phyloP scores from a whole-genome alignment of 2,329 filamentous ascomycete genomes.

The Cordyceps cicadae region DNA sequence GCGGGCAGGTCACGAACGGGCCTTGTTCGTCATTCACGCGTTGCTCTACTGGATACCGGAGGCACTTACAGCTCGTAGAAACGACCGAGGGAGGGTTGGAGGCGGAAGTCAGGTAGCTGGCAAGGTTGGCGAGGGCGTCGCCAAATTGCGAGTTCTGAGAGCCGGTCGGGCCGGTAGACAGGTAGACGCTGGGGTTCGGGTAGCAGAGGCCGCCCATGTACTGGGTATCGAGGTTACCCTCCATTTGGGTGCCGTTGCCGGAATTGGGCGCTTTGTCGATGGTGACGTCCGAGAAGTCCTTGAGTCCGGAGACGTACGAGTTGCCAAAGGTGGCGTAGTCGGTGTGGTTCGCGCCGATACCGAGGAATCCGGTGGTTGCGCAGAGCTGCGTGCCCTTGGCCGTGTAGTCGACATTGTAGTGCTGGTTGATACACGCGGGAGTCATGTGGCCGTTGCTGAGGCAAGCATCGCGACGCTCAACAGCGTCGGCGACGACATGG shows the following conservation, averaged over 20 bases:
- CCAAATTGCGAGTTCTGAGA: background rate
- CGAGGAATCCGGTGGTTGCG: conserved; percentile 8
- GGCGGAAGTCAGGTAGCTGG: conserved; percentile 2
- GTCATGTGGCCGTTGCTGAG: background rate
- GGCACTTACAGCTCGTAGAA: conserved; percentile 28
- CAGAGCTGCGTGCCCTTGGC: conserved; percentile 5
- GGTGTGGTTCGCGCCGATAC: conserved; percentile 6
- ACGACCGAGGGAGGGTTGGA: conserved; percentile 29
- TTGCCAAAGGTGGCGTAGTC: conserved; percentile 7
- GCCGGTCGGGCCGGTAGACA: conserved; percentile 3
- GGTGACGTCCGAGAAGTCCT: conserved; percentile 10
- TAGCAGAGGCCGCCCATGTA: conserved; percentile 6
- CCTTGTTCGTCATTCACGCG: too few species aligned
- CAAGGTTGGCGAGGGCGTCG: conserved; percentile 5
- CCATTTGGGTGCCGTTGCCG: background rate
- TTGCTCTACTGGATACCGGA: too few species aligned
- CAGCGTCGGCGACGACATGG: background rate
- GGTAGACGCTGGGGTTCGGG: conserved; percentile 11
- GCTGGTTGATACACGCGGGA: conserved; percentile 11
- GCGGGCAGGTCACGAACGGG: background rate
- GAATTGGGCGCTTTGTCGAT: background rate
- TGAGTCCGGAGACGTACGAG: background rate
- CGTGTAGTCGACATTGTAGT: conserved; percentile 13
- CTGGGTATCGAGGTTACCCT: conserved; percentile 16
- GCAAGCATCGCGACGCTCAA: background rate